phyloP scores from a whole-genome alignment of 2,329 filamentous ascomycete genomes.

The Lasiodiplodia hormozganensis region DNA sequence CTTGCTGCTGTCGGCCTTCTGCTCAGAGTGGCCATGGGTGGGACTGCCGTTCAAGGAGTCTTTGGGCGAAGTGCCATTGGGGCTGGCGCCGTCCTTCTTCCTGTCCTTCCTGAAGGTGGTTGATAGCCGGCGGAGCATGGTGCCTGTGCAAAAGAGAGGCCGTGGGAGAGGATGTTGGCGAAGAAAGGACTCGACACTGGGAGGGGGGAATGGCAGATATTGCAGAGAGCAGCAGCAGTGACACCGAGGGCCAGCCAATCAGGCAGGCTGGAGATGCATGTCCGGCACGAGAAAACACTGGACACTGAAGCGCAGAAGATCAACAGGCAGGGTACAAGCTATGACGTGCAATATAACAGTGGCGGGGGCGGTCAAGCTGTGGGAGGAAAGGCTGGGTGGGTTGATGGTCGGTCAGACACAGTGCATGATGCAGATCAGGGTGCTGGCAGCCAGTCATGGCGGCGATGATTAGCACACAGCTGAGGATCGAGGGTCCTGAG shows the following conservation, averaged over 20 bases:
- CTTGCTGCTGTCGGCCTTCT: conserved; percentile 31
- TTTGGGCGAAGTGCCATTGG: conserved; percentile 28
- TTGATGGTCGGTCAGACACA: conserved; percentile 5
- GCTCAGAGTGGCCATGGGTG: conserved; percentile 30
- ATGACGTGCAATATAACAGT: not conserved
- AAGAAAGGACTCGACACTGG: not conserved
- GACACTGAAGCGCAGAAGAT: not conserved
- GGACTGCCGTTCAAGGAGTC: conserved; percentile 17
- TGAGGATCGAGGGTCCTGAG: not conserved
- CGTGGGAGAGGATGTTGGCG: not conserved
- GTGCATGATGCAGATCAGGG: not conserved
- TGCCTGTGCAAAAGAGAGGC: not conserved
- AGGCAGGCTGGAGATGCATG: conserved; percentile 1
- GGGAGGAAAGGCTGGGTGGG: not conserved
- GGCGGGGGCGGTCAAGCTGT: conserved; percentile 1
- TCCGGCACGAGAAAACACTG: not conserved
- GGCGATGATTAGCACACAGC: not conserved
- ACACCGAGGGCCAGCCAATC: conserved; percentile 21
- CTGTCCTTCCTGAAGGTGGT: conserved; percentile 33
- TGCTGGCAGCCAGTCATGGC: not conserved
- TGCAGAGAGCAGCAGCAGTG: not conserved
- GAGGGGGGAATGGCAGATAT: not conserved
- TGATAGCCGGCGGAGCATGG: conserved; percentile 32
- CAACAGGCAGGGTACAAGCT: not conserved
- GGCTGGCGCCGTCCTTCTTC: conserved; percentile 31